Percentiles rank a stretch among this genome's conserved stretches.
Evolutionary conservation across 257 asterid genomes (phyloP).

Genomic region (Cruciata laevipes): DNA sequence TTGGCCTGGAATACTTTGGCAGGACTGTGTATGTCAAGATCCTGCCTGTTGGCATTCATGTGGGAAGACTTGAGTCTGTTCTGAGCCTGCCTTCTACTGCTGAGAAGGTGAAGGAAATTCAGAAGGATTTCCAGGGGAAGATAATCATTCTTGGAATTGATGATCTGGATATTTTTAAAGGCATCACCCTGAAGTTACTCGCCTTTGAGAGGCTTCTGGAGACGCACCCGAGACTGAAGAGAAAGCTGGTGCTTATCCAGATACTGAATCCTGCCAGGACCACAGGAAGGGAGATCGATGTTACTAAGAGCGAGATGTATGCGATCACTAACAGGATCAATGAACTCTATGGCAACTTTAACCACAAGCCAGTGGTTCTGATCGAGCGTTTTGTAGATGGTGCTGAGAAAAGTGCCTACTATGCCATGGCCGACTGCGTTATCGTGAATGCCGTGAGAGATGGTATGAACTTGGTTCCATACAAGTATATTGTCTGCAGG

Average conservation of each 20-base stretch:
- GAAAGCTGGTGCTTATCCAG: constrained; percentile 37
- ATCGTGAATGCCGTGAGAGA: constrained; percentile 43
- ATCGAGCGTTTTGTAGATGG: constrained; percentile 30
- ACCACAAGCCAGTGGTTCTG: constrained; percentile 37
- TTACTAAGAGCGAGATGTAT: constrained; percentile 29
- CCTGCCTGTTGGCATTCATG: constrained; percentile 48
- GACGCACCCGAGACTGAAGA: constrained; percentile 35
- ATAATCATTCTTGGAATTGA: constrained; percentile 42
- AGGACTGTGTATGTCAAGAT: constrained; percentile 42
- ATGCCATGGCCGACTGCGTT: constrained; percentile 36
- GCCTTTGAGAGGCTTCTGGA: constrained; percentile 39
- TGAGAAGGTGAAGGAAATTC: constrained; percentile 30
- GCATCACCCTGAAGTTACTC: constrained; percentile 36
- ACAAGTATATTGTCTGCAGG: constrained; percentile 36
- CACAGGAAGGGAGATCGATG: constrained; percentile 41
- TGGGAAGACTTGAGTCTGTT: constrained; percentile 35
- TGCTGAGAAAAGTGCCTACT: constrained; percentile 35
- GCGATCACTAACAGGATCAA: constrained; percentile 30
- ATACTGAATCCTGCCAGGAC: constrained; percentile 41
- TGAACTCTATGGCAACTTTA: constrained; percentile 28
- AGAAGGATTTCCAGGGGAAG: constrained; percentile 37
- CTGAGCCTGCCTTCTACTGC: constrained; percentile 31
- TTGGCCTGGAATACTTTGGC: constrained; percentile 42
- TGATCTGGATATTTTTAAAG: constrained; percentile 48
- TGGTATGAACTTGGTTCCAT: constrained; percentile 49